These are phyloP conservation scores for Fusarium nodosum DNA, from an alignment of 2,329 filamentous ascomycete genomes.

Conservation along the genomic window DNA sequence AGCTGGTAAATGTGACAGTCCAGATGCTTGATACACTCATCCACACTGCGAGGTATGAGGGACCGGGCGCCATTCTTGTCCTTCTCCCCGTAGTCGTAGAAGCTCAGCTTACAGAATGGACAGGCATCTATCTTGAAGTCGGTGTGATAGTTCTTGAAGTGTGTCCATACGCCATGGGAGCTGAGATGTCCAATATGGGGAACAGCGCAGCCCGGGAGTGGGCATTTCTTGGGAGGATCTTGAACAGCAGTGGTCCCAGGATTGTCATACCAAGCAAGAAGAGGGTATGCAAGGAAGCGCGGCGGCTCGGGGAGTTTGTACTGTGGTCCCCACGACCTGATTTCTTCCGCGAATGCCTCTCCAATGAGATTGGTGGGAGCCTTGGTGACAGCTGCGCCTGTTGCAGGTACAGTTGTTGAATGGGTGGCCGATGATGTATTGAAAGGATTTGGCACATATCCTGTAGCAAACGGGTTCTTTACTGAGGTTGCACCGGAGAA, in stretches of 20 bases:
- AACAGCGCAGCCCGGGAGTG: not conserved
- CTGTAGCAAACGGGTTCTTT: not conserved
- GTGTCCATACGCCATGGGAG: conserved; percentile 27
- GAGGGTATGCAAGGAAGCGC: conserved; percentile 25
- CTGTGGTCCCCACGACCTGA: not conserved
- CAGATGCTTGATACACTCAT: conserved; percentile 38
- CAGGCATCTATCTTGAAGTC: not conserved
- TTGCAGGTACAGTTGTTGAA: not conserved
- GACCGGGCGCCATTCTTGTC: not conserved
- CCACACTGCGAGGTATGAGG: not conserved
- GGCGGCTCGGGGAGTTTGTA: conserved; percentile 9
- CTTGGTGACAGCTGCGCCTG: too few relatives aligned
- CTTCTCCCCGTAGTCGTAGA: not conserved
- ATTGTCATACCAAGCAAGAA: conserved; percentile 34
- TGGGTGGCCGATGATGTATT: too few relatives aligned
- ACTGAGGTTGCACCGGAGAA: not conserved
- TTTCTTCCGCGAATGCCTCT: not conserved
- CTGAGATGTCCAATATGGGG: conserved; percentile 13
- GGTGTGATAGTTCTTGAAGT: conserved; percentile 27
- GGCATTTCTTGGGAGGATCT: conserved; percentile 33
- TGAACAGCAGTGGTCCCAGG: not conserved
- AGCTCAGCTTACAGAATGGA: conserved; percentile 38
- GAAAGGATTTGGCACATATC: not conserved
- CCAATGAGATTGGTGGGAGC: not conserved
- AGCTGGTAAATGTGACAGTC: conserved; percentile 44